Evolutionary conservation across 257 asterid species (phyloP).

Genomic region (Gentiana macrophylla): DNA sequence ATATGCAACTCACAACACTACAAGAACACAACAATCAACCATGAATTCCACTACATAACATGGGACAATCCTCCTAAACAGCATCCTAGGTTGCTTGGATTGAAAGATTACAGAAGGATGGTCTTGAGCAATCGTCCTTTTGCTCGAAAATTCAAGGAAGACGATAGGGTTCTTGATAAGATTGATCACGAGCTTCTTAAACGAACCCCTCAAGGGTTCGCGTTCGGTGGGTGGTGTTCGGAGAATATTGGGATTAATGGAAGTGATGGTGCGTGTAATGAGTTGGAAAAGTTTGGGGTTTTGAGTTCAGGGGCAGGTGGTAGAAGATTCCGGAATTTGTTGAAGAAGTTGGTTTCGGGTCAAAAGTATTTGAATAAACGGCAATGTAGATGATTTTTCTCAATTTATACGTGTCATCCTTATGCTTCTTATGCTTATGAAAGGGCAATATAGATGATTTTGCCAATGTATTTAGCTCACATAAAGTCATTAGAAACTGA

Average conservation of each 20-base stretch:
- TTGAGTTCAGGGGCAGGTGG: conserved; percentile 68
- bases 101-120: conserved; percentile 59
- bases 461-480: too few species aligned
- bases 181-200: conserved; percentile 61
- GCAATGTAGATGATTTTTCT: conserved; percentile 37
- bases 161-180: conserved; percentile 48
- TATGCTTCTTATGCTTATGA: too few species aligned
- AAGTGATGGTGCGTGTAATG: conserved; percentile 20
- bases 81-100: conserved; percentile 66
- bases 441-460: too few species aligned
- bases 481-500: too few species aligned
- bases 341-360: conserved; percentile 35
- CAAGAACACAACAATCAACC: conserved; percentile 60
- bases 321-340: conserved; percentile 42
- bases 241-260: neutral
- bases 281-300: conserved; percentile 56
- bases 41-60: conserved; percentile 74
- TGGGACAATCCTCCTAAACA: conserved; percentile 92
- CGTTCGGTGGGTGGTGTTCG: conserved; percentile 74
- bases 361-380: conserved; percentile 21
- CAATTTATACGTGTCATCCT: too few species aligned
- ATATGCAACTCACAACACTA: conserved; percentile 58
- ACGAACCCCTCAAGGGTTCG: conserved; percentile 39
- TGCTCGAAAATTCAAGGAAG: conserved; percentile 75
- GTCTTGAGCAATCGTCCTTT: conserved; percentile 64